Base-by-base conservation (phyloP, 768 basidiomycete species). In the Collybia sordida region DNA sequence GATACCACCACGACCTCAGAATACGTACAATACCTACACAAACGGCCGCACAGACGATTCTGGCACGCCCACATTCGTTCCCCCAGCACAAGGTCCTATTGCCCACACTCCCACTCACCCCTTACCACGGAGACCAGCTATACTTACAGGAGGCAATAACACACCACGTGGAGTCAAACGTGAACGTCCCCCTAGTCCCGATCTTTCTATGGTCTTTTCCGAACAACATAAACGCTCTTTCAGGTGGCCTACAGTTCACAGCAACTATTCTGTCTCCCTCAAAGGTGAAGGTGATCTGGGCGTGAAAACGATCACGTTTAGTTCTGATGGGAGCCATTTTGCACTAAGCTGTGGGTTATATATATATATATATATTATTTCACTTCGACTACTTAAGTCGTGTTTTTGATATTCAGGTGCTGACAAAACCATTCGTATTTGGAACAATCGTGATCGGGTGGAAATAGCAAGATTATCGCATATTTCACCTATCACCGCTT, bases 361-460 rank as follows among this genome's bases (percentile, higher is more conserved):
- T 17, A 19, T 22, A 21, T 25, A 18, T 18, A 28, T 45, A 23
- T 52, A 28, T 38, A 31, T 22, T 37, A n/a, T n/a, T n/a, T n/a
- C n/a, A n/a, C 27, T 24, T 49, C 44, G 7, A 45, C 17, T 40
- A 37, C 31, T 47, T 45, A 42, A 24, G 14, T 52, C 50, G 28
- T 50, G 18, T 28, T 24, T 17, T 24, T 43, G 38, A 24, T 23
- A 53, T 47, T 9, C 51, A 85, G 83, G 82, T 58, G 64, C 71
- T 35, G 85, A 88, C 64, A 72, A 69, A 25, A 80, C 82, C 18
- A 68, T 87, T 42, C 82, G 86, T 39, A 78, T 88, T 60, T 86
- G 83, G 83, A 75, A 74, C 54, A 83, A 73, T 52, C 46, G 59
- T 25, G 69, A 57, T 24, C 67, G 65, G 12, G 62, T 63, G 35